phyloP scores from a whole-genome alignment of 805 yeast genomes.

The Sugiyamaella marilandica region DNA sequence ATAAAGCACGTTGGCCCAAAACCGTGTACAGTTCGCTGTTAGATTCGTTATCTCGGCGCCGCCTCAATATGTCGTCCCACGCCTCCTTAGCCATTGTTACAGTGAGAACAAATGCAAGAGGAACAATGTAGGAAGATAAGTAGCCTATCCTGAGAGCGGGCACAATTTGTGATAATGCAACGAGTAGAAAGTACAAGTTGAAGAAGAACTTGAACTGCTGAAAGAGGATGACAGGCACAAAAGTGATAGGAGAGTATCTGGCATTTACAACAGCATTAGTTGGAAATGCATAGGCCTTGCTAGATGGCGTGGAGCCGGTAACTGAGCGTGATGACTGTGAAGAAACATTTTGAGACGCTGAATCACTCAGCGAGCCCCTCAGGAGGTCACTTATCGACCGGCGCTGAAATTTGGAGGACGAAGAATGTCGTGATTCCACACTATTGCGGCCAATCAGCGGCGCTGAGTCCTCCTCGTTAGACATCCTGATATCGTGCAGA shows the following conservation, averaged over 20 bases:
- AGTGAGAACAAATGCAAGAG: conserved; percentile 83
- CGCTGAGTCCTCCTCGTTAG: conserved; percentile 2
- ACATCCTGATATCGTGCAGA: conserved; percentile 1
- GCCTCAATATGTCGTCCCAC: conserved; percentile 83
- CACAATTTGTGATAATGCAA: conserved; percentile 87
- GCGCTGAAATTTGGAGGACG: not conserved
- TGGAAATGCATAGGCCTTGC: conserved; percentile 32
- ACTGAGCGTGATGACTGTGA: not conserved
- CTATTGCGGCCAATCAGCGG: not conserved
- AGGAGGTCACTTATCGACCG: not conserved
- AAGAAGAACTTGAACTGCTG: conserved; percentile 97
- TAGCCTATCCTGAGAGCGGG: conserved; percentile 92
- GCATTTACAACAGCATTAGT: conserved; percentile 90
- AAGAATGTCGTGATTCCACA: not conserved
- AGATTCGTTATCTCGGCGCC: conserved; percentile 85
- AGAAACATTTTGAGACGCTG: not conserved
- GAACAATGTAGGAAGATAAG: conserved; percentile 86
- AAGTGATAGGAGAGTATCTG: conserved; percentile 82
- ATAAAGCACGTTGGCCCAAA: conserved; percentile 34
- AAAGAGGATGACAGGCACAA: conserved; percentile 81
- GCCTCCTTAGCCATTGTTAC: conserved; percentile 97
- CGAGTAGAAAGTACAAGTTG: conserved; percentile 84
- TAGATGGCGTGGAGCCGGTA: conserved; percentile 5
- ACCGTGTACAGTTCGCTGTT: conserved; percentile 81
- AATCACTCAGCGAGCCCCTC: too few species aligned